Conservation (phyloP, 1,139 yeast genomes). For the Diutina scorzettiae region DNA sequence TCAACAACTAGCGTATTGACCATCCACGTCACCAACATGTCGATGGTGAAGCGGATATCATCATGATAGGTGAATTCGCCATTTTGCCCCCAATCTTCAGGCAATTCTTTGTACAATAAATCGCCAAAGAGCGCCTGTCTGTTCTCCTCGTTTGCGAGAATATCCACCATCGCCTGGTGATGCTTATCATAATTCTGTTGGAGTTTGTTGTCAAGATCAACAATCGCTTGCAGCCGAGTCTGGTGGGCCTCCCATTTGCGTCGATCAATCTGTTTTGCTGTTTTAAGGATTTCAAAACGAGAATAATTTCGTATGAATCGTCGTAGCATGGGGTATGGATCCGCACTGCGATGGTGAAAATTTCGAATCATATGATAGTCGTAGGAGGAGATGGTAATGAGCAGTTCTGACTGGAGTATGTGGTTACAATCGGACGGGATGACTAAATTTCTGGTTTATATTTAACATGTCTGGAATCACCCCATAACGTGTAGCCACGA, state of each 20-base stretch:
- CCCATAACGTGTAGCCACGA: no score
- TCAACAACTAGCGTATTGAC: background rate
- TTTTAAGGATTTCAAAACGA: no score
- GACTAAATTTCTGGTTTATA: no score
- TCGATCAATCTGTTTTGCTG: background rate
- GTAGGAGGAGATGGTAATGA: no score
- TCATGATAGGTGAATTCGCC: background rate
- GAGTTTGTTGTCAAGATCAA: background rate
- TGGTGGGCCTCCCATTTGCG: background rate
- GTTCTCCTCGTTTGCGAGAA: background rate
- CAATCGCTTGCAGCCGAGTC: background rate
- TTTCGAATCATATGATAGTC: no score
- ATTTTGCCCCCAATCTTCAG: background rate
- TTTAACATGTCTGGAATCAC: no score
- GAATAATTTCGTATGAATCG: background rate
- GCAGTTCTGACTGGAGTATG: no score
- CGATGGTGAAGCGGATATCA: background rate
- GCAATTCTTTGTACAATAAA: background rate
- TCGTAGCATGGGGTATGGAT: background rate
- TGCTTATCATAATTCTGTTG: background rate
- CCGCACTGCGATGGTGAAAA: no score
- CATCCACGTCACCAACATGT: slow-evolving; percentile 1
- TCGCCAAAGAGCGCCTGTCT: slow-evolving; percentile 1
- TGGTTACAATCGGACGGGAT: no score
- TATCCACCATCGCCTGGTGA: background rate